Conservation (phyloP, 2,329 filamentous ascomycete species). For the Cryphonectria parasitica region DNA sequence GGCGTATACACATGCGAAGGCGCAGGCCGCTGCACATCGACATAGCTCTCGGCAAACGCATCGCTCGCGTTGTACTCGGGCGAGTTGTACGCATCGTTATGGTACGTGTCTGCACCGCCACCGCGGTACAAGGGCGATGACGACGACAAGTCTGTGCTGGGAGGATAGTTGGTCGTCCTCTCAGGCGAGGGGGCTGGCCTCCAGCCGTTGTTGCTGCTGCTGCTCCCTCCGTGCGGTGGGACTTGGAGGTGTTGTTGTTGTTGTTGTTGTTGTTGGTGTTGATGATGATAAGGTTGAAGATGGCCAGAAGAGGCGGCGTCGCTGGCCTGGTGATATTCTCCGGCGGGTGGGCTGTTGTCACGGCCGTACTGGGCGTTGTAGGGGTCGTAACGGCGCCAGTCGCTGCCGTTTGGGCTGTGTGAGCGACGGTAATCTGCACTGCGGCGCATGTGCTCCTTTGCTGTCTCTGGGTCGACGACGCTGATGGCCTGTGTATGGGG, state of each 20-base stretch:
- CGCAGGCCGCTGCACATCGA: conserved; percentile 1
- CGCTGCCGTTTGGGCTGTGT: background rate
- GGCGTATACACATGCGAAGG: conserved; percentile 10
- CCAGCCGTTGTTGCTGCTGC: background rate
- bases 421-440: conserved; percentile 10
- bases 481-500: conserved; percentile 8
- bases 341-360: background rate
- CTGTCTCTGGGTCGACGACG: conserved; percentile 14
- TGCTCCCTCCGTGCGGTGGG: background rate
- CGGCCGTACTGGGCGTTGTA: background rate
- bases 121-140: background rate
- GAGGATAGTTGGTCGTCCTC: background rate
- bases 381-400: background rate
- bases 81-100: background rate
- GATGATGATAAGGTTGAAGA: background rate
- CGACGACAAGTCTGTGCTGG: background rate
- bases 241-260: conserved; percentile 9
- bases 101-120: background rate
- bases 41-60: background rate
- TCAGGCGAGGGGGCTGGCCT: background rate
- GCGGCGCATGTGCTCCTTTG: conserved; percentile 10
- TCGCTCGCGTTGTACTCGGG: background rate
- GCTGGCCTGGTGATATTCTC: background rate
- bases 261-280: background rate
- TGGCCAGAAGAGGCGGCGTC: too few species aligned